Conservation (phyloP, 2,329 filamentous ascomycete species). For the Diaporthe longicolla region DNA sequence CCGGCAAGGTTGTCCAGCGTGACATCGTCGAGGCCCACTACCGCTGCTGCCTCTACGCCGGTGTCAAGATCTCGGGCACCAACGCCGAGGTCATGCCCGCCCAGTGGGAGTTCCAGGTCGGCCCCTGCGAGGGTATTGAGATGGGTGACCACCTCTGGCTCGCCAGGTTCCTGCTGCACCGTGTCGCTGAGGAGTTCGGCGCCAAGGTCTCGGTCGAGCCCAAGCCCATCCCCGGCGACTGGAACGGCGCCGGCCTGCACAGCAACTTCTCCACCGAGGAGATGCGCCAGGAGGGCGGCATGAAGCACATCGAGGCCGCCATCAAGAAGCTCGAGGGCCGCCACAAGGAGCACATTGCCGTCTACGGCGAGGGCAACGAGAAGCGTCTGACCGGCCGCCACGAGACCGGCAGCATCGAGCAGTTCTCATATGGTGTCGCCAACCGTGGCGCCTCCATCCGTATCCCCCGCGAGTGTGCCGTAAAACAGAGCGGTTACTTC, state of each 20-base stretch:
- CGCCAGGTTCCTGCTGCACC: slow-evolving; percentile 85
- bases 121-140: slow-evolving; percentile 87
- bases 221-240: slow-evolving; percentile 85
- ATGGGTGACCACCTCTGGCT: slow-evolving; percentile 95
- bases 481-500: slow-evolving; percentile 95
- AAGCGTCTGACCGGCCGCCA: slow-evolving; percentile 92
- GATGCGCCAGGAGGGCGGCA: slow-evolving; percentile 92
- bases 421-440: slow-evolving; percentile 94
- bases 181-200: slow-evolving; percentile 96
- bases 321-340: slow-evolving; percentile 85
- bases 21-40: slow-evolving; percentile 97
- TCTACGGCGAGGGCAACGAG: slow-evolving; percentile 86
- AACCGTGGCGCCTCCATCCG: slow-evolving; percentile 96
- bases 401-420: slow-evolving; percentile 94
- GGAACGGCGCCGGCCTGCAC: slow-evolving; percentile 97
- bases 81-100: slow-evolving; percentile 99
- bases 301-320: slow-evolving; percentile 92
- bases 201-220: slow-evolving; percentile 95
- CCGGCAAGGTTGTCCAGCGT: slow-evolving; percentile 96
- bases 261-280: slow-evolving; percentile 92
- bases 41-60: slow-evolving; percentile 78
- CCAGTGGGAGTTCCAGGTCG: slow-evolving; percentile 98
- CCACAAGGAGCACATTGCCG: slow-evolving; percentile 72
- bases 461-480: slow-evolving; percentile 87
- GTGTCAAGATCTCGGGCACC: slow-evolving; percentile 95